A percentile compares a stretch with the other conserved stretches of the same genome.
Evolutionary conservation across 768 basidiomycete genomes (phyloP).

Genomic region (Hericium alpestre): DNA sequence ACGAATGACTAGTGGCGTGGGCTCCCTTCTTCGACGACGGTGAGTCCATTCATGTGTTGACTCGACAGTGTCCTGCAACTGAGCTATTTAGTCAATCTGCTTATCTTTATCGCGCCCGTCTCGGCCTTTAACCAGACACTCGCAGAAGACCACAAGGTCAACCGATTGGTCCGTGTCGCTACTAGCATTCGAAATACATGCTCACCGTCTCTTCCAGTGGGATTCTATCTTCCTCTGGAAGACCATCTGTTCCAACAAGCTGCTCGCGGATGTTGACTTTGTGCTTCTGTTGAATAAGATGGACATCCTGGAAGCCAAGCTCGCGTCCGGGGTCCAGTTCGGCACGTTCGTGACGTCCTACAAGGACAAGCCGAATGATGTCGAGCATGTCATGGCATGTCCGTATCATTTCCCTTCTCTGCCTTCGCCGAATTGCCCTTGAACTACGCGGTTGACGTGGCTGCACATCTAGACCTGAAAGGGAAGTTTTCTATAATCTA

Average conservation of each 20-base stretch:
- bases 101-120: slow-evolving; percentile 59
- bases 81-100: slow-evolving; percentile 37
- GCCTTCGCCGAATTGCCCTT: background rate
- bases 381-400: slow-evolving; percentile 45
- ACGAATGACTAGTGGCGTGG: slow-evolving; percentile 39
- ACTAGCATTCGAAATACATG: slow-evolving; percentile 1
- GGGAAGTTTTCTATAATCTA: slow-evolving; percentile 42
- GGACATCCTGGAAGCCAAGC: slow-evolving; percentile 47
- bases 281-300: slow-evolving; percentile 55
- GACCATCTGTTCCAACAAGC: slow-evolving; percentile 45
- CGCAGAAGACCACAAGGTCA: slow-evolving; percentile 45
- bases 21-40: slow-evolving; percentile 63
- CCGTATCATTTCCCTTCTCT: slow-evolving; percentile 13
- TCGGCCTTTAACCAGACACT: slow-evolving; percentile 57
- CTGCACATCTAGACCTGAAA: slow-evolving; percentile 31
- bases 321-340: slow-evolving; percentile 41
- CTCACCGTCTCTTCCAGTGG: slow-evolving; percentile 22
- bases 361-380: slow-evolving; percentile 39
- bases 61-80: background rate
- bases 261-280: slow-evolving; percentile 42
- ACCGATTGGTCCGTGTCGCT: slow-evolving; percentile 40
- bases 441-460: background rate
- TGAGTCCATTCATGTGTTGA: slow-evolving; percentile 16
- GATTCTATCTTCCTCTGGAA: slow-evolving; percentile 54
- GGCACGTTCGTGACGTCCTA: slow-evolving; percentile 47